A percentile compares a stretch with the other conserved stretches of the same genome.
Conservation (phyloP, 345 rosid species). For the Clausena lansium region DNA sequence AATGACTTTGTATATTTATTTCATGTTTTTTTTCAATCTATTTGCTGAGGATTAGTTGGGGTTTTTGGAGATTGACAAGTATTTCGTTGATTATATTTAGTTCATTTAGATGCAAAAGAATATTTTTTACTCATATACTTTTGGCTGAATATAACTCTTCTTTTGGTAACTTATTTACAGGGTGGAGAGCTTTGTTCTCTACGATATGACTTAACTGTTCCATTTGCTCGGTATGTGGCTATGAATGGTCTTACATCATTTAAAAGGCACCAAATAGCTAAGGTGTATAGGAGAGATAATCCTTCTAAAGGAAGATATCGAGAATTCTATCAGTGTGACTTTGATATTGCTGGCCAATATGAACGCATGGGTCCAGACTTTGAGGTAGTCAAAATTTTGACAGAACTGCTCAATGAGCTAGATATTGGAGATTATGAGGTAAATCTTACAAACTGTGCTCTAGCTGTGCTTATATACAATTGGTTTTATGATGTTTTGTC, state of each 20-base stretch:
- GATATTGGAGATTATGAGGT: constrained; percentile 91
- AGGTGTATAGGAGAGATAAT: constrained; percentile 90
- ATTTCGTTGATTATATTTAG: neutral
- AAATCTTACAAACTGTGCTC: constrained; percentile 1
- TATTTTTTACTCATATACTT: neutral
- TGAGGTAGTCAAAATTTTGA: constrained; percentile 70
- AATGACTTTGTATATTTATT: neutral
- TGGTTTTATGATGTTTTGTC: neutral
- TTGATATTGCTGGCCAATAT: constrained; percentile 87
- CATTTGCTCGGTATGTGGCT: constrained; percentile 90
- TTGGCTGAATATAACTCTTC: neutral
- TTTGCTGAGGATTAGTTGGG: neutral
- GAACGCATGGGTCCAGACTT: constrained; percentile 95
- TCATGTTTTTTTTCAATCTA: too few species aligned
- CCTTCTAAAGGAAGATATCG: constrained; percentile 93
- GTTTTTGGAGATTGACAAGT: neutral
- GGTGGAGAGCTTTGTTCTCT: constrained; percentile 97
- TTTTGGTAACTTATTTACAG: constrained; percentile 32
- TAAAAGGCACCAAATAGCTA: constrained; percentile 85
- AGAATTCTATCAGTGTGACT: constrained; percentile 98
- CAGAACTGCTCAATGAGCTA: constrained; percentile 76
- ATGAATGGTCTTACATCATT: constrained; percentile 82
- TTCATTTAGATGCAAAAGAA: neutral
- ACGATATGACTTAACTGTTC: constrained; percentile 91
- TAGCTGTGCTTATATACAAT: neutral